Conservation (phyloP, 768 basidiomycete genomes). For the Leucocoprinus leucothites region DNA sequence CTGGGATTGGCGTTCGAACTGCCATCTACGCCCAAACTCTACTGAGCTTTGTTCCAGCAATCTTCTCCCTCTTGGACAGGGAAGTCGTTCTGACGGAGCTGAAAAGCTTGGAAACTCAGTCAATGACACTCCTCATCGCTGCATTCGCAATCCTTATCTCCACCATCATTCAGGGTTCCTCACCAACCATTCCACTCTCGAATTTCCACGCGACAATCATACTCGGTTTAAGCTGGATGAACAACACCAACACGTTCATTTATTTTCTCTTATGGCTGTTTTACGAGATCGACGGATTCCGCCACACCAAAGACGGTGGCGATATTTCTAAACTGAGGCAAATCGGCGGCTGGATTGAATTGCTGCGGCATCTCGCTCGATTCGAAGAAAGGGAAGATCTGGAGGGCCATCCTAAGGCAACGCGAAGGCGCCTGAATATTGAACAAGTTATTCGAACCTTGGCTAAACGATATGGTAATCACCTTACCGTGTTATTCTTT, state of each 20-base stretch:
- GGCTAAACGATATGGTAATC: no score
- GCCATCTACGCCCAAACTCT: slow-evolving; percentile 26
- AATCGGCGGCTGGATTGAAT: no score
- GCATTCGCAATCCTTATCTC: slow-evolving; percentile 24
- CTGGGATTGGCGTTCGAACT: slow-evolving; percentile 23
- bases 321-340: no score
- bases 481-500: no score
- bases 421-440: no score
- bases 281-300: no score
- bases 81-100: slow-evolving; percentile 20
- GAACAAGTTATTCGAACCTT: no score
- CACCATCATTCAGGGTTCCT: slow-evolving; percentile 18
- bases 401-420: no score
- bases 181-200: slow-evolving; percentile 8
- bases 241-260: slow-evolving; percentile 19
- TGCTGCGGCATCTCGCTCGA: no score
- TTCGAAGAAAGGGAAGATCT: no score
- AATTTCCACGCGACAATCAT: slow-evolving; percentile 21
- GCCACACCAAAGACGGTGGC: no score
- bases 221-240: slow-evolving; percentile 26
- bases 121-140: slow-evolving; percentile 19
- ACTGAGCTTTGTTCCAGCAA: slow-evolving; percentile 20
- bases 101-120: slow-evolving; percentile 13
- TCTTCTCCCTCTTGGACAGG: slow-evolving; percentile 19
- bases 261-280: slow-evolving; percentile 9